Evolutionary conservation across 225 moss, liverwort and hornwort genomes (phyloP).

Genomic region (Thuidium tamariscinum): DNA sequence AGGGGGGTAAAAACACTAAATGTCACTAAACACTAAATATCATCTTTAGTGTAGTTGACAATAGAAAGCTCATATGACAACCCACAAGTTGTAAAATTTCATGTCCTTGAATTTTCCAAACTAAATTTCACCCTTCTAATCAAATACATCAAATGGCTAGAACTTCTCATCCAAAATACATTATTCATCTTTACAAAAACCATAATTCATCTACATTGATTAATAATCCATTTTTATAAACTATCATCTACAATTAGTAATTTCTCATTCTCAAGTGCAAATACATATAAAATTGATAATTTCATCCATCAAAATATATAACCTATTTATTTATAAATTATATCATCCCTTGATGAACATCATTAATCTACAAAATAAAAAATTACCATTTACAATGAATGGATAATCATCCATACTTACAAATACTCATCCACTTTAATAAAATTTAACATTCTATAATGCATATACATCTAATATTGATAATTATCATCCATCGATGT

Average conservation of each 20-base stretch:
- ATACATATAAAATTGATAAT: neutral
- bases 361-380: too few relatives aligned
- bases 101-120: neutral
- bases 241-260: accelerated
- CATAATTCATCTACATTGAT: neutral
- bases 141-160: neutral
- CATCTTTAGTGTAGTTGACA: too few relatives aligned
- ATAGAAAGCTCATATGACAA: too few relatives aligned
- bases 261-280: neutral
- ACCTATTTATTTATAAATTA: neutral
- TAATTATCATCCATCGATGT: neutral
- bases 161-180: neutral
- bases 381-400: neutral
- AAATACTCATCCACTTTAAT: neutral
- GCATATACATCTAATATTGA: neutral
- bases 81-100: neutral
- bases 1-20: too few relatives aligned
- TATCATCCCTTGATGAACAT: too few relatives aligned
- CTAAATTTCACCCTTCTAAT: neutral
- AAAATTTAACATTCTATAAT: neutral
- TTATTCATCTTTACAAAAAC: neutral
- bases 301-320: neutral
- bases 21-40: too few relatives aligned
- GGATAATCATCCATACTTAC: neutral
- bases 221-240: neutral